Evolutionary conservation across 495 filamentous ascomycete genomes (phyloP).

Genomic region (Clohesyomyces aquaticus): DNA sequence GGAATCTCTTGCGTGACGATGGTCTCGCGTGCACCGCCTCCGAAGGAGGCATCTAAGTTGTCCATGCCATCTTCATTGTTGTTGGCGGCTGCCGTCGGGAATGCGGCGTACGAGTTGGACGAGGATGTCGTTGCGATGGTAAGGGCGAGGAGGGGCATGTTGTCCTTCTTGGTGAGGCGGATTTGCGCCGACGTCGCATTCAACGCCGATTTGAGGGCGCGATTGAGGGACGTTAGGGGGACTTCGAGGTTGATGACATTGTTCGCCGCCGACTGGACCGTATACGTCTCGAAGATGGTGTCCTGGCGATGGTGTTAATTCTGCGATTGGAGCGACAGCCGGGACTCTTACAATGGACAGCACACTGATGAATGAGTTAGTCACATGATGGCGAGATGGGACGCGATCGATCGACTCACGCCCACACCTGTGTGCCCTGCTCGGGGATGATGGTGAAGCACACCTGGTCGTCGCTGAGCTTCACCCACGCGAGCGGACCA

Average conservation of each 20-base stretch:
- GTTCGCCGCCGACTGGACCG: conserved; percentile 77
- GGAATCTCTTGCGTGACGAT: conserved; percentile 95
- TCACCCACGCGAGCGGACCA: conserved; percentile 91
- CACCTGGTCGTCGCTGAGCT: conserved; percentile 79
- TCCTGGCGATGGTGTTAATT: conserved; percentile 55
- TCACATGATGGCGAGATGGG: conserved; percentile 2
- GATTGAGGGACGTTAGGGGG: conserved; percentile 75
- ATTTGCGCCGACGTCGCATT: conserved; percentile 76
- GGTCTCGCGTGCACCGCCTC: conserved; percentile 70
- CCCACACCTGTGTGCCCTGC: conserved; percentile 94
- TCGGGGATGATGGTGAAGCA: conserved; percentile 96
- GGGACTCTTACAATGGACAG: conserved; percentile 45
- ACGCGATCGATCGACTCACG: conserved; percentile 63
- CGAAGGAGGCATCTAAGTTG: conserved; percentile 46
- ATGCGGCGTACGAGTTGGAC: conserved; percentile 30
- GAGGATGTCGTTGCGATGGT: conserved; percentile 63
- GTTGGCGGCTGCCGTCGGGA: conserved; percentile 24
- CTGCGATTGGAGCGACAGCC: conserved; percentile 9
- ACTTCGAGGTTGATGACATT: conserved; percentile 96
- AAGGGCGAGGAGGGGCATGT: conserved; percentile 78
- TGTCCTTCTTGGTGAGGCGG: conserved; percentile 90
- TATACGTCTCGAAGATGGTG: conserved; percentile 87
- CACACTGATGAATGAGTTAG: conserved; percentile 38
- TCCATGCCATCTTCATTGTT: conserved; percentile 34
- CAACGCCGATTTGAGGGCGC: conserved; percentile 82